These are phyloP conservation scores for Mallotus japonicus DNA, from an alignment of 441 rosid genomes.

Conservation along the genomic window DNA sequence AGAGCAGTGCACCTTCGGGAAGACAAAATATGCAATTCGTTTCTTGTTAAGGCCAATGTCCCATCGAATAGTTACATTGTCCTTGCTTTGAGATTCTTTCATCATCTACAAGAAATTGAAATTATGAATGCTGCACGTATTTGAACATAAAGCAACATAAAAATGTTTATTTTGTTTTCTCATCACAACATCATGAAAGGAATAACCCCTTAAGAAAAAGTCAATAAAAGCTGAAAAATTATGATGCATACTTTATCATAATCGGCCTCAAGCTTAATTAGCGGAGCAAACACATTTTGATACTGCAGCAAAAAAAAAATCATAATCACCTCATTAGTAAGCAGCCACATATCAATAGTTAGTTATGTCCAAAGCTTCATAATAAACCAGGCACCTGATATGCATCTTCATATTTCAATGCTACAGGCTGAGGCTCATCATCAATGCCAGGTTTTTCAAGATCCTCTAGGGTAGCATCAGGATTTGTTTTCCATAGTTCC, in stretches of 20 bases:
- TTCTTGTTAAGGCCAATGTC: conserved; percentile 98
- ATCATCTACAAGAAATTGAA: conserved; percentile 62
- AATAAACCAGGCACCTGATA: conserved; percentile 64
- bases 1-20: conserved; percentile 72
- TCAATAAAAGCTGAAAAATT: background rate
- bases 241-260: conserved; percentile 77
- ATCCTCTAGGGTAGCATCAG: conserved; percentile 98
- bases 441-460: conserved; percentile 99
- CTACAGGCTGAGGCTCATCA: conserved; percentile 98
- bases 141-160: background rate
- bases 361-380: conserved; percentile 9
- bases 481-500: conserved; percentile 98
- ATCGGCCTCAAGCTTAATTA: conserved; percentile 99
- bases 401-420: conserved; percentile 95
- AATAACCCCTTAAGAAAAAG: background rate
- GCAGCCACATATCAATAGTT: conserved; percentile 7
- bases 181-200: background rate
- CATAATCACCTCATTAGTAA: conserved; percentile 29
- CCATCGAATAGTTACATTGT: conserved; percentile 93
- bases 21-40: conserved; percentile 89
- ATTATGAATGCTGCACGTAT: conserved; percentile 16
- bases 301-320: conserved; percentile 54
- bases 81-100: conserved; percentile 99
- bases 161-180: background rate
- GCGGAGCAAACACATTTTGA: conserved; percentile 99